Evolutionary conservation across 345 rosid species (phyloP), one percentile per base, ranked within the genome.

Genomic region (Citrus reticulata): DNA sequence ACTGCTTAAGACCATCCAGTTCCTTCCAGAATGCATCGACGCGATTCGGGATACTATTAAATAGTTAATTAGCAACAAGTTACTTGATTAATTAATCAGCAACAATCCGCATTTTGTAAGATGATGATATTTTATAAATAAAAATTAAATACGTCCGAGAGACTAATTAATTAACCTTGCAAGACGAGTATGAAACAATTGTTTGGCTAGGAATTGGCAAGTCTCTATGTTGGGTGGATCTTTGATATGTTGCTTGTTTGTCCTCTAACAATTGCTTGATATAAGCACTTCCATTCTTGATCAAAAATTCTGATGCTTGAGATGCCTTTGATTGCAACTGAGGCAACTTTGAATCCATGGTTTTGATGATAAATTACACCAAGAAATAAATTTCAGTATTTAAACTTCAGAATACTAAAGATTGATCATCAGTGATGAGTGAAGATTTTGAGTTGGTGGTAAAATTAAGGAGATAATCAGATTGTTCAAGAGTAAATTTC

Each of bases 21-120:
- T 88, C 90, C 82, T 88, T 88, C 91, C 89, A 81, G 49, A 86
- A 85, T 37, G 89, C 83, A 71, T 86, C 88, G 17, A 57, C 39
- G 1, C 87, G 83, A n/a, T 54, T 40, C 9, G 87, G 91, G 32
- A 88, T 80, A 73, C 88, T 88, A 46, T 13, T 46, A 46, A 46
- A 86, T 22, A 40, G 29, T 2, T 1, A 30, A 29, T 62, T 1
- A 37, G 35, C 9, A 73, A 19, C 32, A 37, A 59, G 3, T 35
- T 35, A 0, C 17, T 27, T 27, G 20, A 27, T 73, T 16, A 8
- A 60, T 11, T 9, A 39, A 13, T 24, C 24, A 51, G 37, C 16
- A 42, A 1, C 51, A 10, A 42, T 42, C 51, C 16, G 51, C 51
- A 46, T 3, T 13, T 11, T 46, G 51, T 11, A 2, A 11, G 10